Percentiles rank a stretch among this genome's conserved stretches.
phyloP scores from a whole-genome alignment of 257 asterid species.

The Mentha longifolia region DNA sequence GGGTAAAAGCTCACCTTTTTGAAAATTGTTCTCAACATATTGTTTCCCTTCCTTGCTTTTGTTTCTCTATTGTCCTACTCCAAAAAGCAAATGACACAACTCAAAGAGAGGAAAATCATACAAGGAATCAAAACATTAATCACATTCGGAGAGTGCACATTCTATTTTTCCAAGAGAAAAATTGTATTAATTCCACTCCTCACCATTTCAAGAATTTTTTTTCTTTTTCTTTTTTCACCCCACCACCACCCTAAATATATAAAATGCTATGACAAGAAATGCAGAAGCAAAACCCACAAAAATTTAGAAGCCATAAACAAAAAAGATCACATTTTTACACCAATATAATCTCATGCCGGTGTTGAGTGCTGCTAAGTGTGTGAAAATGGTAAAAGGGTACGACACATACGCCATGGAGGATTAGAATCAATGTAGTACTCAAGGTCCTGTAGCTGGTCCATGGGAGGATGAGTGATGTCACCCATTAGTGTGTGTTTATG shows the following conservation, averaged over 20 bases:
- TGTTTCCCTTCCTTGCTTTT: no score
- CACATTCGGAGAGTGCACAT: not conserved
- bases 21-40: no score
- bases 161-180: conserved; percentile 18
- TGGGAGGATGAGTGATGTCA: conserved; percentile 76
- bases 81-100: not conserved
- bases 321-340: conserved; percentile 1
- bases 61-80: no score
- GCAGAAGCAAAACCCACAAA: conserved; percentile 20
- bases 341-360: not conserved
- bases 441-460: conserved; percentile 90
- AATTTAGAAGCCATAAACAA: not conserved
- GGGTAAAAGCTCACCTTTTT: no score
- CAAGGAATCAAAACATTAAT: not conserved
- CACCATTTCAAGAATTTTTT: conserved; percentile 18
- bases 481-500: conserved; percentile 50
- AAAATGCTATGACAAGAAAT: conserved; percentile 23
- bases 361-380: not conserved
- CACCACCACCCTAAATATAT: conserved; percentile 2
- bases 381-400: conserved; percentile 13
- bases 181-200: conserved; percentile 26
- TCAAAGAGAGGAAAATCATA: not conserved
- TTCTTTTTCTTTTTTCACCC: not conserved
- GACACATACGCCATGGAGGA: conserved; percentile 77
- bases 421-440: conserved; percentile 89